Percentiles rank a stretch among this genome's conserved stretches.
Evolutionary conservation across 176 grass and related monocot species (phyloP).

Genomic region (Rhynchospora pubera): DNA sequence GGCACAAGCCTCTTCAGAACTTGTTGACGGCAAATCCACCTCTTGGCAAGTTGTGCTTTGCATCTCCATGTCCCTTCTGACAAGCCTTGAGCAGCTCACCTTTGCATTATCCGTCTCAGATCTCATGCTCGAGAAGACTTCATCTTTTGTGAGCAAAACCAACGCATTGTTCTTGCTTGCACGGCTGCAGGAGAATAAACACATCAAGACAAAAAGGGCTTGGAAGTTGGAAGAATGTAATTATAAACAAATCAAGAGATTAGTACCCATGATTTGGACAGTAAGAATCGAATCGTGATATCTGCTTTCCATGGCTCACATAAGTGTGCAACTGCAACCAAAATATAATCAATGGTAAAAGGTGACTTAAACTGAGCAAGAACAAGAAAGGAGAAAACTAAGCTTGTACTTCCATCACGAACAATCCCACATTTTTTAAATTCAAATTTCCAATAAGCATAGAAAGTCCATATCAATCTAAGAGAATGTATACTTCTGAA

Average conservation of each 20-base stretch:
- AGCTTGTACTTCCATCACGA: neutral
- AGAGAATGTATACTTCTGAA: neutral
- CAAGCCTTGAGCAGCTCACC: constrained; percentile 36
- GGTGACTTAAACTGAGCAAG: neutral
- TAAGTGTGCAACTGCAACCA: constrained; percentile 70
- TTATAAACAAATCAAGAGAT: constrained; percentile 8
- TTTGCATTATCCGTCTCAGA: constrained; percentile 51
- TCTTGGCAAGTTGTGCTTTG: constrained; percentile 18
- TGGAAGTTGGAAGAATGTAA: constrained; percentile 1
- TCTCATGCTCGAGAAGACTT: constrained; percentile 64
- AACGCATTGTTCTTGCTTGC: constrained; percentile 65
- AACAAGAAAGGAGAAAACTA: constrained; percentile 4
- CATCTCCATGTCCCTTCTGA: constrained; percentile 35
- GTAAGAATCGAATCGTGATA: constrained; percentile 69
- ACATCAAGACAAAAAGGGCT: constrained; percentile 10
- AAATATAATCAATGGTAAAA: constrained; percentile 14
- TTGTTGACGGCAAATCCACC: constrained; percentile 18
- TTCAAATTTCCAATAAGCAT: neutral
- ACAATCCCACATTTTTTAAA: neutral
- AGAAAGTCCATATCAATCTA: neutral
- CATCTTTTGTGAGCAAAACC: constrained; percentile 53
- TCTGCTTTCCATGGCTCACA: constrained; percentile 52
- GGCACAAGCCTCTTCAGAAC: constrained; percentile 42
- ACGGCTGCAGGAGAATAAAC: constrained; percentile 33
- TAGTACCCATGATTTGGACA: constrained; percentile 76